A percentile compares a stretch with the other conserved stretches of the same genome.
These are phyloP conservation scores for Eragrostis tef DNA, from an alignment of 202 grass and related monocot genomes.

Conservation along the genomic window DNA sequence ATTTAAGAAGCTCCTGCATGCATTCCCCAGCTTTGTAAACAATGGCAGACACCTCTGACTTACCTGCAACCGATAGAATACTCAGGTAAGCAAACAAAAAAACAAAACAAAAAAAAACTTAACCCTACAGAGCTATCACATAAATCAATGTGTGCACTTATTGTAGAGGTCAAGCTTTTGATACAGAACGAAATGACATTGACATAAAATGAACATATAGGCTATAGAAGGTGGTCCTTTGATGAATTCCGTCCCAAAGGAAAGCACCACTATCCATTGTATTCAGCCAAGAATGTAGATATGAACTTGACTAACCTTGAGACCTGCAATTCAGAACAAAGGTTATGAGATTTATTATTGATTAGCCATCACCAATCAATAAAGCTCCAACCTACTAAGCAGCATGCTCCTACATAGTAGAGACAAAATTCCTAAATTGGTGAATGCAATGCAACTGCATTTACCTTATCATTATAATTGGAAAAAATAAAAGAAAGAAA, in stretches of 20 bases:
- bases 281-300: conserved; percentile 34
- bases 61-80: conserved; percentile 59
- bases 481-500: no score
- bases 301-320: conserved; percentile 80
- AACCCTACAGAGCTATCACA: neutral
- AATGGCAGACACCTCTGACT: no score
- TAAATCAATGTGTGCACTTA: conserved; percentile 20
- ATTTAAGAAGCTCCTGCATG: no score
- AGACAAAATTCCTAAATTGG: no score
- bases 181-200: conserved; percentile 12
- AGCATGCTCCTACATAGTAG: no score
- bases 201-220: conserved; percentile 37
- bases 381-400: no score
- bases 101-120: conserved; percentile 27
- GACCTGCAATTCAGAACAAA: conserved; percentile 67
- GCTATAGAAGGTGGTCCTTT: conserved; percentile 15
- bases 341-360: no score
- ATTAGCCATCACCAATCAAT: no score
- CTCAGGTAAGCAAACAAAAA: no score
- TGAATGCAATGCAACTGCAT: no score
- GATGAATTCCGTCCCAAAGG: conserved; percentile 27
- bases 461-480: no score
- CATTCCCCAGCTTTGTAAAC: no score
- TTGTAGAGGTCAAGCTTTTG: neutral
- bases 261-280: conserved; percentile 47